Evolutionary conservation across 2,329 filamentous ascomycete species (phyloP).

Genomic region (Xylariaceae sp.): DNA sequence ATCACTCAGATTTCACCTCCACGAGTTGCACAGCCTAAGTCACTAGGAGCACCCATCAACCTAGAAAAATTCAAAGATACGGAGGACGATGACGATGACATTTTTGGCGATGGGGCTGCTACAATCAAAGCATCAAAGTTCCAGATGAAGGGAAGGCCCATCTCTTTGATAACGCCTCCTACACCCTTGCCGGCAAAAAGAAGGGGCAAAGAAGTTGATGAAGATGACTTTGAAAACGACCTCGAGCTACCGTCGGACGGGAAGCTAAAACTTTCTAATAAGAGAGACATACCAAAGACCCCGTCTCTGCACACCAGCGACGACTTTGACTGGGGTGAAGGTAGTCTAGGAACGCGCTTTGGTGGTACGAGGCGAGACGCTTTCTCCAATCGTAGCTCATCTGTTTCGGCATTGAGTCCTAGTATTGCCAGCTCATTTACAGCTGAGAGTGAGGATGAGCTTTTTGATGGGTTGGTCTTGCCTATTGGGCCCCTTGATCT

Average conservation of each 20-base stretch:
- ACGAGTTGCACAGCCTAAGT: conserved; percentile 43
- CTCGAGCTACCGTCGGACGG: conserved; percentile 73
- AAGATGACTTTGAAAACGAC: conserved; percentile 75
- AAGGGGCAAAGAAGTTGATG: conserved; percentile 51
- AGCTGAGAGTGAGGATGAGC: conserved; percentile 91
- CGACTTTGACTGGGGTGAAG: conserved; percentile 93
- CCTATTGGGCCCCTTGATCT: conserved; percentile 86
- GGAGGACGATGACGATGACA: conserved; percentile 65
- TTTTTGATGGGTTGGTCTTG: conserved; percentile 85
- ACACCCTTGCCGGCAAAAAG: conserved; percentile 62
- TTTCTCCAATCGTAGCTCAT: conserved; percentile 83
- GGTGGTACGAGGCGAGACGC: conserved; percentile 82
- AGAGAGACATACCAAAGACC: conserved; percentile 66
- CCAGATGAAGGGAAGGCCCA: conserved; percentile 30
- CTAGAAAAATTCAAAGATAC: conserved; percentile 69
- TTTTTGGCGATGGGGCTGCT: conserved; percentile 66
- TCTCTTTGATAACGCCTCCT: conserved; percentile 60
- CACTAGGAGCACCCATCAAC: conserved; percentile 55
- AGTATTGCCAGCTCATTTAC: conserved; percentile 92
- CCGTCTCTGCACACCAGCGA: conserved; percentile 65
- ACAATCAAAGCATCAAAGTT: conserved; percentile 72
- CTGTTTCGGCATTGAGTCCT: conserved; percentile 86
- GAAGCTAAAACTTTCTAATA: conserved; percentile 67
- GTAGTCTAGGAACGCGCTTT: conserved; percentile 88
- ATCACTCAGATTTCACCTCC: conserved; percentile 37